phyloP scores from a whole-genome alignment of 768 basidiomycete genomes.

The Lanmaoa pseudosensibilis region DNA sequence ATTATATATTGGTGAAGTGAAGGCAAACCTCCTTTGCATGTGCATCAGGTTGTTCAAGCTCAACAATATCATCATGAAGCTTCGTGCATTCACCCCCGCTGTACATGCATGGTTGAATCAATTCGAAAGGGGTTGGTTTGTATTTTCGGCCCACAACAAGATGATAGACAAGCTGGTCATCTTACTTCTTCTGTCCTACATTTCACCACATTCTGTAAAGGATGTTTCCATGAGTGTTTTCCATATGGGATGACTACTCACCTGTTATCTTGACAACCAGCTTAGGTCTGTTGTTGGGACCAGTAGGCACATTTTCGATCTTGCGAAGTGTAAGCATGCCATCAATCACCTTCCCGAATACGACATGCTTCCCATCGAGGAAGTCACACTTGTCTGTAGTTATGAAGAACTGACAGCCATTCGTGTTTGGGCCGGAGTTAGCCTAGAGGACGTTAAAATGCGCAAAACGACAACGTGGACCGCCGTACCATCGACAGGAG shows the following conservation, averaged over 20 bases:
- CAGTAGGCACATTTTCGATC: slow-evolving; percentile 94
- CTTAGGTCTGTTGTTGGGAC: slow-evolving; percentile 87
- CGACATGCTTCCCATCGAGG: slow-evolving; percentile 92
- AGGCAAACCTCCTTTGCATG: no score
- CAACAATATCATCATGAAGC: no score
- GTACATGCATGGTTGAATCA: neutral
- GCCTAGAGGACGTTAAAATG: slow-evolving; percentile 51
- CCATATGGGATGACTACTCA: slow-evolving; percentile 32
- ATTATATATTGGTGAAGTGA: no score
- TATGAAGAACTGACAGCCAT: slow-evolving; percentile 98
- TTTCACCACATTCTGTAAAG: slow-evolving; percentile 55
- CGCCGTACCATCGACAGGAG: slow-evolving; percentile 81
- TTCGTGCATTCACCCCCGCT: no score
- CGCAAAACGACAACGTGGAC: neutral
- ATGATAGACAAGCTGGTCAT: neutral
- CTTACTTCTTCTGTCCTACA: slow-evolving; percentile 37
- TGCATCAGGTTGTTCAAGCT: no score
- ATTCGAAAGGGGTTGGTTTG: neutral
- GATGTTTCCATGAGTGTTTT: neutral
- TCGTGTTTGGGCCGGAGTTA: slow-evolving; percentile 92
- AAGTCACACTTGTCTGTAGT: slow-evolving; percentile 95
- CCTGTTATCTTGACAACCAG: slow-evolving; percentile 85
- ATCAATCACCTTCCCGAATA: slow-evolving; percentile 88
- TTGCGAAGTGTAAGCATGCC: slow-evolving; percentile 95
- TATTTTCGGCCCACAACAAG: neutral